Evolutionary conservation across 1,139 yeast genomes (phyloP), one percentile per base, ranked within the genome.

Genomic region (Groenewaldozyma sp.): DNA sequence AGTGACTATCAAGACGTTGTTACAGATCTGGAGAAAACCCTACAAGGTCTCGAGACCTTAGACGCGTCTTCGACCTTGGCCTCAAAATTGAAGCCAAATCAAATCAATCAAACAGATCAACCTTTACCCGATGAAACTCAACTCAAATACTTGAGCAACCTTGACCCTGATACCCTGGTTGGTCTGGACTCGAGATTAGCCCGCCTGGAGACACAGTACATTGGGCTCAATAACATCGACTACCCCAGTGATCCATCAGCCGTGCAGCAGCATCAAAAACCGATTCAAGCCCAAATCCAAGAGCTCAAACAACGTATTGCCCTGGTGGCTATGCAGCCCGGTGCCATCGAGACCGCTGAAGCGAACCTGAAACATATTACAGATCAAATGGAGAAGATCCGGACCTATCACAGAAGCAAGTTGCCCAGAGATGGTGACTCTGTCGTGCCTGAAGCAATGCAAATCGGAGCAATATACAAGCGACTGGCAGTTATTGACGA

Each of bases 401-500:
- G 22, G 11, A 18, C 18, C 32, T 10, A 22, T 28, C n/a, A n/a
- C 4, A 14, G 21, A n/a, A n/a, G n/a, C n/a, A n/a, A n/a, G n/a
- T n/a, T n/a, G n/a, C n/a, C n/a, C n/a, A n/a, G n/a, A n/a, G 11
- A 29, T 35, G 7, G 19, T 16, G 35, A 13, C 31, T 17, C 13
- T 17, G 31, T 11, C 24, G 6, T 29, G 5, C 33, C 33, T 16
- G 19, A 17, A 5, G 9, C 20, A 5, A 14, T 13, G 7, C 44
- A 45, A 32, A 41, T 47, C 27, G 40, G 35, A 18, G 33, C 40
- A 44, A 31, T 76, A 3, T 68, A 67, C 44, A 50, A 46, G 2
- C 59, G 53, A 11, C 53, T 74, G 20, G 65, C 64, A 1, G 58
- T 59, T 1, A 56, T 74, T n/a, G 66, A 65, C 33, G 33, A 29